phyloP scores from a whole-genome alignment of 495 filamentous ascomycete species.

The Coniosporium apollinis region DNA sequence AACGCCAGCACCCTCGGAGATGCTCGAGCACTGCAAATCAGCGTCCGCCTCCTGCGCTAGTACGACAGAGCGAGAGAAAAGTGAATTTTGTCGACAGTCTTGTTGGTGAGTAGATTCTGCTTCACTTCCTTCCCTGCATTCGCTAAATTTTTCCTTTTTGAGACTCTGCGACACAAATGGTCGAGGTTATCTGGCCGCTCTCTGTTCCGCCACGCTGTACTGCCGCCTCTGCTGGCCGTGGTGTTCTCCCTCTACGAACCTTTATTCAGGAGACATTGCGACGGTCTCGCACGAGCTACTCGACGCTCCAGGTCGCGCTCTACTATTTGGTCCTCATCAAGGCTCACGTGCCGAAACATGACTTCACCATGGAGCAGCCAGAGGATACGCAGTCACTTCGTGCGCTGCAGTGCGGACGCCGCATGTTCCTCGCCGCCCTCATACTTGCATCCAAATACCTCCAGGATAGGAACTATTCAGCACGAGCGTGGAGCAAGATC shows the following conservation, averaged over 20 bases:
- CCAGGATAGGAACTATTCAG: conserved; percentile 95
- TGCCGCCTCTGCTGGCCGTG: conserved; percentile 31
- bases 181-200: conserved; percentile 92
- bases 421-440: conserved; percentile 89
- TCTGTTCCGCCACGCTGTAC: conserved; percentile 39
- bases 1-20: conserved; percentile 70
- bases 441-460: conserved; percentile 94
- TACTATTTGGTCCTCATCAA: conserved; percentile 94
- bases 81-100: conserved; percentile 92
- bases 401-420: conserved; percentile 86
- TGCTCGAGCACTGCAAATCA: conserved; percentile 29
- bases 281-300: conserved; percentile 89
- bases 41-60: conserved; percentile 57
- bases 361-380: conserved; percentile 77
- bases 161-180: conserved; percentile 96
- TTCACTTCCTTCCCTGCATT: conserved; percentile 6
- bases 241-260: conserved; percentile 74
- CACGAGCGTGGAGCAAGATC: conserved; percentile 95
- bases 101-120: conserved; percentile 63
- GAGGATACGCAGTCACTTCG: conserved; percentile 56
- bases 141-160: conserved; percentile 24
- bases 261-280: conserved; percentile 97
- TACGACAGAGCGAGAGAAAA: conserved; percentile 86
- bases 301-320: conserved; percentile 86
- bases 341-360: conserved; percentile 65